Evolutionary conservation across 306 rosid genomes (phyloP).

Genomic region (Lagenaria siceraria): DNA sequence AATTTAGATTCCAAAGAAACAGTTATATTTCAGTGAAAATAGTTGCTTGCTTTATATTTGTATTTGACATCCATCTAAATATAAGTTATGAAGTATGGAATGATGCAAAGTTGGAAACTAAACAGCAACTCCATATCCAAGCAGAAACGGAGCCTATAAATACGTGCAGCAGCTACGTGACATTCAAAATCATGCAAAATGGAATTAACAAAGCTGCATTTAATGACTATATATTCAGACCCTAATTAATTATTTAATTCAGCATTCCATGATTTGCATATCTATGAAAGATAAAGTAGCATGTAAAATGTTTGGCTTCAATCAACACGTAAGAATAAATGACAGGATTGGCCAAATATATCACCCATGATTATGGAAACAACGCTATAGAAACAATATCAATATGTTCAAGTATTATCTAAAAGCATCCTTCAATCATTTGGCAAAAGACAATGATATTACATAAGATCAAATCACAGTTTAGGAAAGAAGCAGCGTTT

Average conservation of each 20-base stretch:
- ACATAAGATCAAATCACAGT: not conserved
- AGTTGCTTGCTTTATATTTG: not conserved
- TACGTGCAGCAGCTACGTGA: not conserved
- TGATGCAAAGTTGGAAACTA: not conserved
- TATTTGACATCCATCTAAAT: not conserved
- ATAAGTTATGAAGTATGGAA: not conserved
- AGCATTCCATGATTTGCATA: not conserved
- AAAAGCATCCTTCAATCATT: not conserved
- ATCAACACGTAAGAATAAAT: not conserved
- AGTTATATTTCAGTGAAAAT: not conserved
- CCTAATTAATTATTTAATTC: not conserved
- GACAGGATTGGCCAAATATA: not conserved
- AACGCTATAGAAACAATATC: not conserved
- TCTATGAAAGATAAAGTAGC: not conserved
- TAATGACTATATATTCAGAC: not conserved
- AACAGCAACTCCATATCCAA: not conserved
- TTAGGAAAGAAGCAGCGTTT: not conserved
- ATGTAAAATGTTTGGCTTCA: not conserved
- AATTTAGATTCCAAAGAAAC: not conserved
- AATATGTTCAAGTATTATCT: not conserved
- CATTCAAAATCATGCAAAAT: not conserved
- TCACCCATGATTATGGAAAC: not conserved
- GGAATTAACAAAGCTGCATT: not conserved
- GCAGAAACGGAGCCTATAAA: not conserved
- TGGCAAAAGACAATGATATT: not conserved